Evolutionary conservation across 495 filamentous ascomycete species (phyloP).

Genomic region (Neurospora intermedia): DNA sequence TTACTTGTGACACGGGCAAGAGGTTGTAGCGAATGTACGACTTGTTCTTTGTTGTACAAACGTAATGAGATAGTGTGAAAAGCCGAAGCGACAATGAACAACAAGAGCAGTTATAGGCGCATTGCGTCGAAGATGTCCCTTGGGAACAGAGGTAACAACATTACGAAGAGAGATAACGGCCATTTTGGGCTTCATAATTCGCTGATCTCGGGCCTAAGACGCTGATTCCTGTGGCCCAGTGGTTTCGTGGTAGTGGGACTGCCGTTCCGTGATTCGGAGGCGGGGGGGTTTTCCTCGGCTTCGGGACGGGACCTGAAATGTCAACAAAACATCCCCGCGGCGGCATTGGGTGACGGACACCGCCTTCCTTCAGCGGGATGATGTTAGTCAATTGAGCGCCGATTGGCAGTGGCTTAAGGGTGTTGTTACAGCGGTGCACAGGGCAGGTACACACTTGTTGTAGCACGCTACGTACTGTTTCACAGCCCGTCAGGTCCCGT

Average conservation of each 20-base stretch:
- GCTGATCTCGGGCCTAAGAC: background rate
- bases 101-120: background rate
- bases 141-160: background rate
- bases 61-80: background rate
- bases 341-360: background rate
- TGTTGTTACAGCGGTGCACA: background rate
- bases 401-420: background rate
- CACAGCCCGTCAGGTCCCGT: background rate
- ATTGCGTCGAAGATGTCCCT: background rate
- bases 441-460: background rate
- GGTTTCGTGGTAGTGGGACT: background rate
- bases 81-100: background rate
- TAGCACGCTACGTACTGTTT: background rate
- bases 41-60: background rate
- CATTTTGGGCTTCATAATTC: background rate
- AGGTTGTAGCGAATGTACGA: background rate
- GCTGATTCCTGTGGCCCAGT: background rate
- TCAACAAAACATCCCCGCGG: background rate
- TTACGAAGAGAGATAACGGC: background rate
- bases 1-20: background rate
- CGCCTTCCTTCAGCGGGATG: background rate
- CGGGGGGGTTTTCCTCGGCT: background rate
- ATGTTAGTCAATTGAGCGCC: background rate
- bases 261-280: background rate
- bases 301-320: background rate